Conservation (phyloP, 2,329 filamentous ascomycete species). For the Diatrype stigma region DNA sequence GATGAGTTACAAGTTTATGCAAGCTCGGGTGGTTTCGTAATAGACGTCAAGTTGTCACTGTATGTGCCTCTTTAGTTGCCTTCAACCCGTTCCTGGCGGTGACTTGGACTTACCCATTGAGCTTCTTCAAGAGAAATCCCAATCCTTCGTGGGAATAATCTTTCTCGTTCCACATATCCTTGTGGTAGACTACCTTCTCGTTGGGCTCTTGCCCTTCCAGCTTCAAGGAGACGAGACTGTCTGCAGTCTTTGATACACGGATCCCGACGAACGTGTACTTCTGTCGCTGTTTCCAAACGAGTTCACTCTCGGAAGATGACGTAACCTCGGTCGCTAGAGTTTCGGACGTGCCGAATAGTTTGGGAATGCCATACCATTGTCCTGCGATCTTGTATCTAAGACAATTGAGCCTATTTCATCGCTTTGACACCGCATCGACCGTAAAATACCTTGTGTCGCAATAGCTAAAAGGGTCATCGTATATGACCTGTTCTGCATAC, state of each 20-base stretch:
- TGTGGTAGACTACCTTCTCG: slow-evolving; percentile 41
- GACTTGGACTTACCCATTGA: slow-evolving; percentile 36
- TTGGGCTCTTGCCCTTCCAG: slow-evolving; percentile 30
- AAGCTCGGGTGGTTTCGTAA: slow-evolving; percentile 8
- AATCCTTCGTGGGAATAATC: slow-evolving; percentile 42
- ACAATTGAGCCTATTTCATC: too few species aligned
- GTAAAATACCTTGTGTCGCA: slow-evolving; percentile 40
- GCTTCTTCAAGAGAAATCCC: slow-evolving; percentile 42
- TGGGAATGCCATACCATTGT: slow-evolving; percentile 46
- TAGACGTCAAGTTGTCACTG: slow-evolving; percentile 8
- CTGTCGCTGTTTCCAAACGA: slow-evolving; percentile 45
- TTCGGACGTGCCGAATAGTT: slow-evolving; percentile 33
- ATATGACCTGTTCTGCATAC: slow-evolving; percentile 40
- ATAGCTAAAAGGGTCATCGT: slow-evolving; percentile 45
- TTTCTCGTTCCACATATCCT: slow-evolving; percentile 47
- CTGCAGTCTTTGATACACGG: slow-evolving; percentile 32
- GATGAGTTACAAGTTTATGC: too few species aligned
- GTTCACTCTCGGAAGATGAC: slow-evolving; percentile 30
- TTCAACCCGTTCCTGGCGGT: too few species aligned
- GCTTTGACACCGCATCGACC: too few species aligned
- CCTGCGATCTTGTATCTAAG: slow-evolving; percentile 39
- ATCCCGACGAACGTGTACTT: slow-evolving; percentile 40
- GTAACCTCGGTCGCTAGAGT: slow-evolving; percentile 40
- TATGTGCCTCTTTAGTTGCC: too few species aligned
- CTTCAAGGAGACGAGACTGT: slow-evolving; percentile 35